Evolutionary conservation across 352 stramenopile genomes (phyloP).

Genomic region (Phytophthora brassicae): DNA sequence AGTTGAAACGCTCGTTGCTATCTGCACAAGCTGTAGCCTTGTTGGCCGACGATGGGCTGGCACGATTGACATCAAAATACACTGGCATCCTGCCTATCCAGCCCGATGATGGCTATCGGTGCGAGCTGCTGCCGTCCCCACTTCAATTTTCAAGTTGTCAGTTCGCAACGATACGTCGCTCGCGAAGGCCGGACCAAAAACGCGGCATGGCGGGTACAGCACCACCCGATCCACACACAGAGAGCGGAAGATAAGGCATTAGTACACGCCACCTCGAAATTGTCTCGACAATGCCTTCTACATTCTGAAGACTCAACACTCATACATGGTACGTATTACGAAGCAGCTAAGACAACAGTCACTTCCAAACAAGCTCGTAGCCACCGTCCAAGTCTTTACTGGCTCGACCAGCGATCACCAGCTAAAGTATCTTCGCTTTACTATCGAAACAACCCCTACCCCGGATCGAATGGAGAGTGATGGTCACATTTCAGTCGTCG

Average conservation of each 20-base stretch:
- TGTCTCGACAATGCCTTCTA: constrained; percentile 5
- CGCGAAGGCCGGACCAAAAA: constrained; percentile 29
- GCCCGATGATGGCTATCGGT: neutral
- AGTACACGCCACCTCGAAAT: constrained; percentile 9
- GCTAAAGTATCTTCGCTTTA: constrained; percentile 6
- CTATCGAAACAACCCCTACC: constrained; percentile 28
- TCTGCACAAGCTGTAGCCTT: neutral
- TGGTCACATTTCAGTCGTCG: constrained; percentile 33
- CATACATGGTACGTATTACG: neutral
- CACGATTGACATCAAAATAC: no score
- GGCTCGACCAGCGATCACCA: constrained; percentile 9
- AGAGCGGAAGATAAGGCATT: constrained; percentile 26
- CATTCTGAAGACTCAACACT: neutral
- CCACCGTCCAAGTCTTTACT: neutral
- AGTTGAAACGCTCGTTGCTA: no score
- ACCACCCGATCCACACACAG: constrained; percentile 27
- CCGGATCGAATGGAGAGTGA: constrained; percentile 20
- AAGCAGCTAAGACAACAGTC: neutral
- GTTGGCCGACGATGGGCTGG: neutral
- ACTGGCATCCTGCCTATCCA: neutral
- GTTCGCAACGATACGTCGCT: constrained; percentile 21
- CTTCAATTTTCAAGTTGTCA: constrained; percentile 22
- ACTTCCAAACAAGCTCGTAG: no score
- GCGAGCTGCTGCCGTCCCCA: neutral
- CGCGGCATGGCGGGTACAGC: constrained; percentile 17